Percentiles rank a stretch among this genome's conserved stretches.
Conservation (phyloP, 768 basidiomycete genomes). For the Mycena alexandri region DNA sequence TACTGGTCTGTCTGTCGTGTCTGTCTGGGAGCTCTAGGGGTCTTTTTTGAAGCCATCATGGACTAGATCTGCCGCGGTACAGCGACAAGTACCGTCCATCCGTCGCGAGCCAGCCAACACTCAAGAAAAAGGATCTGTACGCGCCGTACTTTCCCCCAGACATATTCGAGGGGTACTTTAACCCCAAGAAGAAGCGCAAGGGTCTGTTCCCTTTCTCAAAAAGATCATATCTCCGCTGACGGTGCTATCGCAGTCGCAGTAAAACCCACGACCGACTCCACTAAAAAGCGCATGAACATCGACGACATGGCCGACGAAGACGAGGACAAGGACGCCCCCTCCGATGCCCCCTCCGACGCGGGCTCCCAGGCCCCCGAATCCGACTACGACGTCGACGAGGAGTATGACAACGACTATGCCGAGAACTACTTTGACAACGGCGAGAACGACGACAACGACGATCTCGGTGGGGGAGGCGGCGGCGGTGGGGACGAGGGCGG, state of each 20-base stretch:
- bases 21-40: background rate
- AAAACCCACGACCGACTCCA: slow-evolving; percentile 42
- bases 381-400: slow-evolving; percentile 91
- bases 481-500: slow-evolving; percentile 76
- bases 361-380: slow-evolving; percentile 75
- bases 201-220: slow-evolving; percentile 43
- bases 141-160: slow-evolving; percentile 83
- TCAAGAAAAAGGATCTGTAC: slow-evolving; percentile 79
- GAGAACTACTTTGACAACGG: slow-evolving; percentile 94
- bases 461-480: slow-evolving; percentile 78
- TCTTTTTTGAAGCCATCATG: background rate
- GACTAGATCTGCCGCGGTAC: slow-evolving; percentile 81
- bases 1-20: slow-evolving; percentile 57
- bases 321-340: slow-evolving; percentile 79
- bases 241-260: slow-evolving; percentile 35
- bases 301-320: slow-evolving; percentile 77
- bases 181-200: slow-evolving; percentile 76
- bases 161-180: slow-evolving; percentile 85
- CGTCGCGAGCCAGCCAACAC: slow-evolving; percentile 67
- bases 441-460: slow-evolving; percentile 84
- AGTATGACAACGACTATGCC: slow-evolving; percentile 92
- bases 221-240: background rate
- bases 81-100: slow-evolving; percentile 87
- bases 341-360: slow-evolving; percentile 70
- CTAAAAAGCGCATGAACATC: slow-evolving; percentile 65